These are phyloP conservation scores for Hymenoscyphus fructigenus DNA, from an alignment of 2,329 filamentous ascomycete species.

Conservation along the genomic window DNA sequence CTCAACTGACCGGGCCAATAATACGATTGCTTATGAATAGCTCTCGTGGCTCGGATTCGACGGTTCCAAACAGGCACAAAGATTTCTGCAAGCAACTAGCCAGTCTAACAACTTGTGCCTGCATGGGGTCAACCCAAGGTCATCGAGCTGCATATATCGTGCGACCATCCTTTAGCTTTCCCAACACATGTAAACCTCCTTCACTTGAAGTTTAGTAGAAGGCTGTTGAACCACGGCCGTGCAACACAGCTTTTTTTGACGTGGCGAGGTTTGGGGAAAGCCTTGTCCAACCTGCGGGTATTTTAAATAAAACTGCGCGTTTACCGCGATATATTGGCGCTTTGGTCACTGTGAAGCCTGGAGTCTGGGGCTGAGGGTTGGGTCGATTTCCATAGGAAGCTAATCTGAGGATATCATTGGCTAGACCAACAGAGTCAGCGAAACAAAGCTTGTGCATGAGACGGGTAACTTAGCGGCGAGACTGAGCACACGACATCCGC, in stretches of 20 bases:
- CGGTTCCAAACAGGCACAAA: background rate
- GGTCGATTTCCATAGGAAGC: background rate
- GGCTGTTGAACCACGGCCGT: background rate
- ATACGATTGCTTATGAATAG: background rate
- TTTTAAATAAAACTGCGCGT: slow-evolving; percentile 4
- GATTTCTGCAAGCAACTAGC: background rate
- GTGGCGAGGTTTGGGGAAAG: background rate
- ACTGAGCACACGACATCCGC: background rate
- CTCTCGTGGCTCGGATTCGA: slow-evolving; percentile 1
- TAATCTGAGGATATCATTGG: background rate
- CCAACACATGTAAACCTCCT: background rate
- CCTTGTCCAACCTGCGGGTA: slow-evolving; percentile 4
- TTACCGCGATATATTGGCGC: slow-evolving; percentile 9
- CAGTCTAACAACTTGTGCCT: slow-evolving; percentile 1
- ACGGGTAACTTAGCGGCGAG: background rate
- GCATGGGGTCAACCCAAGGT: background rate
- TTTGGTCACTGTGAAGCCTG: slow-evolving; percentile 1
- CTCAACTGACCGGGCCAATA: background rate
- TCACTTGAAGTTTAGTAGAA: background rate
- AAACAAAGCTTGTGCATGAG: slow-evolving; percentile 1
- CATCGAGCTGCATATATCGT: slow-evolving; percentile 3
- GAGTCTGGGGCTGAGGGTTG: background rate
- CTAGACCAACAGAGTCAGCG: background rate
- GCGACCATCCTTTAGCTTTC: background rate
- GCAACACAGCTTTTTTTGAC: slow-evolving; percentile 1